These are phyloP conservation scores for Colletotrichum agaves DNA, from an alignment of 2,329 filamentous ascomycete genomes.

Conservation along the genomic window DNA sequence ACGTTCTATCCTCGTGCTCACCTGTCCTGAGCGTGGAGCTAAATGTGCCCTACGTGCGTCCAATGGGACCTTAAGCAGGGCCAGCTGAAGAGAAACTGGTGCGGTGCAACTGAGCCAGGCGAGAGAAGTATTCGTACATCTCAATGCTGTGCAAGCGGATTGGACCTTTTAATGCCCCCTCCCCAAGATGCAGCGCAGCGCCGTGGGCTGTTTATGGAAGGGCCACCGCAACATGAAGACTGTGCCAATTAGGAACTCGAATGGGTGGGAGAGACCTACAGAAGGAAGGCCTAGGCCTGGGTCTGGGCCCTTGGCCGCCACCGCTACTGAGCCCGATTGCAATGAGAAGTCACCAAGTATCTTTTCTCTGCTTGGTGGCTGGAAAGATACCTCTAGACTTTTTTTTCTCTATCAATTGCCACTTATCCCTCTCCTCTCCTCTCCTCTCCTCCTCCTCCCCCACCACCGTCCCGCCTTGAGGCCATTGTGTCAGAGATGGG, in stretches of 20 bases:
- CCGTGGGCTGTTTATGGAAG: conserved; percentile 12
- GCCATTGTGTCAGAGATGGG: not conserved
- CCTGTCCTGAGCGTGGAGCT: not conserved
- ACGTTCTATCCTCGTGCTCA: conserved; percentile 15
- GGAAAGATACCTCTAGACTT: conserved; percentile 1
- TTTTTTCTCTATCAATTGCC: not conserved
- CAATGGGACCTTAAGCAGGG: not conserved
- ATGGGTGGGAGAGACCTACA: conserved; percentile 4
- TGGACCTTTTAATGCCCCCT: conserved; percentile 7
- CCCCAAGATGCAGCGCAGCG: conserved; percentile 17
- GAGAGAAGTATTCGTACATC: not conserved
- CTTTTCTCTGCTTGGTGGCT: not conserved
- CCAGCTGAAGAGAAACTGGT: not conserved
- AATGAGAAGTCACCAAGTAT: not conserved
- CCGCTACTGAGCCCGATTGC: conserved; percentile 1
- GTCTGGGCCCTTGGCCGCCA: not conserved
- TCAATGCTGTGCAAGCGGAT: conserved; percentile 1
- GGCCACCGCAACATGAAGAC: not conserved
- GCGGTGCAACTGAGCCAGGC: conserved; percentile 6
- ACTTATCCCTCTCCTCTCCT: conserved; percentile 12
- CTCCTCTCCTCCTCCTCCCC: conserved; percentile 1
- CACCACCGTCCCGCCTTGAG: too few relatives aligned
- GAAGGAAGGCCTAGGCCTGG: conserved; percentile 1
- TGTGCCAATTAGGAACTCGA: conserved; percentile 11
- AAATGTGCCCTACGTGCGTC: not conserved